Evolutionary conservation across 176 grass and related monocot species (phyloP).

Genomic region (Oryza brachyantha): DNA sequence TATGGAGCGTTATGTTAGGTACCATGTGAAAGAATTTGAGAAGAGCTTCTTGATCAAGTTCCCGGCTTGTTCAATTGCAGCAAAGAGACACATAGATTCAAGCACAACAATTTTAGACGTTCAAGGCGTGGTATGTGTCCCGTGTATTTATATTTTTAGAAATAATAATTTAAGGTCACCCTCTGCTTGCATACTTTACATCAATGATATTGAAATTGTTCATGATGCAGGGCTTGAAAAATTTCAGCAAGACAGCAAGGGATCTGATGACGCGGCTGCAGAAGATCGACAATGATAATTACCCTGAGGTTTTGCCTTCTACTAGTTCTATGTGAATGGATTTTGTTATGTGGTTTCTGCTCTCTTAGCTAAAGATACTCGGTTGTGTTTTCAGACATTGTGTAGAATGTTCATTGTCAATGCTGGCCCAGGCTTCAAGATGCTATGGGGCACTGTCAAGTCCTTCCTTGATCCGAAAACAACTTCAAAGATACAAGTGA

Average conservation of each 20-base stretch:
- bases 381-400: conserved; percentile 2
- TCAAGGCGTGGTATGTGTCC: conserved; percentile 21
- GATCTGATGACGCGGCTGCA: conserved; percentile 40
- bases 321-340: background rate
- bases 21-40: no score
- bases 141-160: background rate
- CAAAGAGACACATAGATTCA: no score
- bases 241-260: conserved; percentile 49
- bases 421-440: conserved; percentile 17
- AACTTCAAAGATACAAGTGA: conserved; percentile 19
- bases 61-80: no score
- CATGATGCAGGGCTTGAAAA: conserved; percentile 43
- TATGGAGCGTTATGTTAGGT: no score
- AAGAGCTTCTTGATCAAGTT: no score
- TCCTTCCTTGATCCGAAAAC: no score
- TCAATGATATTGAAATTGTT: background rate
- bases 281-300: conserved; percentile 50
- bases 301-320: conserved; percentile 41
- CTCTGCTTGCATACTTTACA: background rate
- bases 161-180: background rate
- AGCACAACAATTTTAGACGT: no score
- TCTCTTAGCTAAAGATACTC: background rate
- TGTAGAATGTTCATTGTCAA: conserved; percentile 22
- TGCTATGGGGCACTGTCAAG: conserved; percentile 23
- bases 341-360: background rate